Base-by-base conservation (phyloP, 1,284 basidiomycete species). In the Calocybe gambosa region DNA sequence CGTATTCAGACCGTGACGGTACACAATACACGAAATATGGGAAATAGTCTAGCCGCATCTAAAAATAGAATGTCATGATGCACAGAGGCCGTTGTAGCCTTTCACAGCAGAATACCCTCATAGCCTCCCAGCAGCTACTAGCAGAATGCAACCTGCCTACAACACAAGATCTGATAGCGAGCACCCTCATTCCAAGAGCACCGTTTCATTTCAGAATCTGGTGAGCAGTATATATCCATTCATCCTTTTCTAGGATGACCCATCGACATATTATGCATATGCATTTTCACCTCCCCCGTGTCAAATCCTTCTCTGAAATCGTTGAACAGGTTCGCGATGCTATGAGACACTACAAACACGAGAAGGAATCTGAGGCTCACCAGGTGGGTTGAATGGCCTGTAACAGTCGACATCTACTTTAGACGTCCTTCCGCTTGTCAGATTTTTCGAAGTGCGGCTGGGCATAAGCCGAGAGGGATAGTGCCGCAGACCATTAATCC, bases 281-380 rank as follows among this genome's bases (percentile, higher is more conserved):
- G 65, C 66, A 67, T 56, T 68, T 68, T 54, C 68, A 68, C 52
- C 59, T 71, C 45, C 66, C 68, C 40, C 64, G 57, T 29, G 61
- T 67, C 29, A 60, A 63, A 40, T 68, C 67, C 12, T 66, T 72
- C 46, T 62, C 66, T 57, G 58, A 69, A 45, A 54, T 68, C 46
- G 60, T 71, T 47, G 65, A 68, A 28, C 78, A 80, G 77, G 77
- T 80, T 21, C 70, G 70, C 46, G 75, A 77, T 55, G 75, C 67
- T 33, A 71, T 82, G 60, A 75, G 66, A 47, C 73, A 75, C 49
- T 72, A 73, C 64, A 80, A 72, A 55, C 76, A 83, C 52, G 90
- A 93, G 60, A 77, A 80, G 50, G 81, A 90, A 44, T 90, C 87
- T 1, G 88, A 90, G 64, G 91, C 91, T 2, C 89, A 93, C 66